Base-by-base conservation (phyloP, 163 green algal species). In the Scenedesmus sp. region DNA sequence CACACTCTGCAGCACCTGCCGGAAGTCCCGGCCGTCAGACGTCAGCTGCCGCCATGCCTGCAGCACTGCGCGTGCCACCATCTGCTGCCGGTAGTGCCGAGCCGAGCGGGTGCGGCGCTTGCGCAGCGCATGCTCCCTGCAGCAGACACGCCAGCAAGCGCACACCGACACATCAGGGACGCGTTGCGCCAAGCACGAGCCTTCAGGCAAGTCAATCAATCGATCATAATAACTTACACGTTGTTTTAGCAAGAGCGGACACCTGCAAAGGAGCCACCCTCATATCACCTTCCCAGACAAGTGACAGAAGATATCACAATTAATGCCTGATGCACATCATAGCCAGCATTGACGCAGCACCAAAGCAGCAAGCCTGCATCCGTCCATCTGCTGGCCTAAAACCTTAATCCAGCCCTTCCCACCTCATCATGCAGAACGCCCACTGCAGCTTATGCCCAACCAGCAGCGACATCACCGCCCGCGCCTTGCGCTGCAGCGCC, bases 351-450 rank as follows among this genome's bases (percentile, higher is more conserved):
- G 65, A n/a, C 18, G n/a, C 65, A 78, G 65, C 65, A 78, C 65
- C 20, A 9, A 49, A n/a, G n/a, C 35, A 26, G 42, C 78, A 59
- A 7, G 2, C 9, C 70, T 10, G 70, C 70, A 42, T 37, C 20
- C 70, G 70, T n/a, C n/a, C n/a, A n/a, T n/a, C n/a, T n/a, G n/a
- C n/a, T n/a, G n/a, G n/a, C n/a, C n/a, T n/a, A n/a, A n/a, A n/a
- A n/a, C n/a, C n/a, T n/a, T n/a, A n/a, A n/a, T n/a, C n/a, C n/a
- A n/a, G n/a, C n/a, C n/a, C n/a, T n/a, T n/a, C 88, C 9, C 26
- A 92, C 88, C 88, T 46, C 46, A 92, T 81, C 81, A 85, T 89
- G 46, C 81, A 81, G 81, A 92, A 89, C 0, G 88, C 61, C 88
- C 88, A 92, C 10, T 86, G 61, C 81, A 81, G n/a, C 6, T 37